These are phyloP conservation scores for Discostella pseudostelligera DNA, from an alignment of 108 stramenopile genomes.

Conservation along the genomic window DNA sequence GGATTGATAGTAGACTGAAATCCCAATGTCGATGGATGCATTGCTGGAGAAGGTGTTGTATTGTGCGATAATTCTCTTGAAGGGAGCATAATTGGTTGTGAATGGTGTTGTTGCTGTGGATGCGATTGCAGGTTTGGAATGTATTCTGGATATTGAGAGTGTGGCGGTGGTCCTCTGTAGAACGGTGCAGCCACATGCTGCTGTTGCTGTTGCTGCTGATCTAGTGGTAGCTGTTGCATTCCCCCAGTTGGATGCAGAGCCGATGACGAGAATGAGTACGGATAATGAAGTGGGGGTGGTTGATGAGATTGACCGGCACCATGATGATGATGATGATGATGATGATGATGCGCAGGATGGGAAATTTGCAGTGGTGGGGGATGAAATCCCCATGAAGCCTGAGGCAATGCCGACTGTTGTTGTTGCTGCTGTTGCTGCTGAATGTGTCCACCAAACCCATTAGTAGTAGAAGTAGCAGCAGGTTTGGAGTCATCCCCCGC, in stretches of 20 bases:
- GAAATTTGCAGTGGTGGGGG: constrained; percentile 3
- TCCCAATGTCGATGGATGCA: too few species aligned
- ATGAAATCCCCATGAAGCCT: constrained; percentile 5
- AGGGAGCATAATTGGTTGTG: constrained; percentile 5
- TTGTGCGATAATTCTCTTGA: neutral
- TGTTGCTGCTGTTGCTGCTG: constrained; percentile 4
- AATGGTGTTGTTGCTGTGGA: constrained; percentile 12
- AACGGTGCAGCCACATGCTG: too few species aligned
- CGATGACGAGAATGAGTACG: neutral
- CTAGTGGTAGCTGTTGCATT: too few species aligned
- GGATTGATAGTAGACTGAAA: too few species aligned
- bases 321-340: neutral
- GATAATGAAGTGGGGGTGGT: constrained; percentile 5
- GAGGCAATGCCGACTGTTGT: constrained; percentile 7
- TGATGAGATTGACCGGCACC: neutral
- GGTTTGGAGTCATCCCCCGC: too few species aligned
- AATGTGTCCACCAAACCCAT: neutral
- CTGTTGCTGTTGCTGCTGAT: neutral
- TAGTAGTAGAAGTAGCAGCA: constrained; percentile 7
- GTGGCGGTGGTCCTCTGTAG: neutral
- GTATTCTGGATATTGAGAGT: constrained; percentile 5
- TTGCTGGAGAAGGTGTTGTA: neutral
- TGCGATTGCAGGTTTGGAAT: constrained; percentile 6
- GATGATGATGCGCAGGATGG: neutral
- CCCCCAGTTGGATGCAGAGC: neutral